Percentiles rank a stretch among this genome's conserved stretches.
Evolutionary conservation across 2,329 filamentous ascomycete species (phyloP).

Genomic region (Phoma sp.): DNA sequence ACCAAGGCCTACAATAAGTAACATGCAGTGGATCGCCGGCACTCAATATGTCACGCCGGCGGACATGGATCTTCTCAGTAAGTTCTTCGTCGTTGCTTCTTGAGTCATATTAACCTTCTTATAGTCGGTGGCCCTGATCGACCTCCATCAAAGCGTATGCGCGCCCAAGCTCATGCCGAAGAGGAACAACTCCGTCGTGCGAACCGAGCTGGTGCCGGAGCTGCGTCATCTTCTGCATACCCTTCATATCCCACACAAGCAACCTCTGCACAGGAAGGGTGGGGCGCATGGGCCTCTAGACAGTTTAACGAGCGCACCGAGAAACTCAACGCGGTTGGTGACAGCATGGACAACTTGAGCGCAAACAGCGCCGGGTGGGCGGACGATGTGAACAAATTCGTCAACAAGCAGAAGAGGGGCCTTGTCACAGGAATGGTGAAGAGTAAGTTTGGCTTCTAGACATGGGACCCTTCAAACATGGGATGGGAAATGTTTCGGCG

Average conservation of each 20-base stretch:
- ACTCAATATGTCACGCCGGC: constrained; percentile 88
- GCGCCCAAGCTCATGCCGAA: constrained; percentile 79
- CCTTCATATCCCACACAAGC: constrained; percentile 28
- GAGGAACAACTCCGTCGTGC: constrained; percentile 63
- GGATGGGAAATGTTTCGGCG: neutral
- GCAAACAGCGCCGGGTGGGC: constrained; percentile 84
- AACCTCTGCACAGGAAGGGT: constrained; percentile 56
- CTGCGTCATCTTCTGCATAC: constrained; percentile 41
- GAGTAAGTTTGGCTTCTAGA: constrained; percentile 45
- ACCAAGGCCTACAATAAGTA: constrained; percentile 89
- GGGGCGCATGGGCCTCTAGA: constrained; percentile 80
- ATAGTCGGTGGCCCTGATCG: constrained; percentile 84
- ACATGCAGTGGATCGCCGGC: constrained; percentile 94
- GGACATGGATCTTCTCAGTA: constrained; percentile 85
- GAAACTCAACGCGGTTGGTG: constrained; percentile 80
- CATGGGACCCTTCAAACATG: constrained; percentile 21
- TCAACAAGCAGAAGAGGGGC: constrained; percentile 86
- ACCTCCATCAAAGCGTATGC: constrained; percentile 86
- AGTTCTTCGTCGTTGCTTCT: constrained; percentile 20
- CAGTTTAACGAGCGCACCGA: constrained; percentile 92
- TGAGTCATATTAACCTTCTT: constrained; percentile 3
- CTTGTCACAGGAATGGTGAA: constrained; percentile 70
- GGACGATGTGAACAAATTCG: constrained; percentile 86
- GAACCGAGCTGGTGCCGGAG: constrained; percentile 41
- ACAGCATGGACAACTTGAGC: constrained; percentile 83